Base-by-base conservation (phyloP, 805 yeast species). In the Wickerhamomyces kurtzmanii region DNA sequence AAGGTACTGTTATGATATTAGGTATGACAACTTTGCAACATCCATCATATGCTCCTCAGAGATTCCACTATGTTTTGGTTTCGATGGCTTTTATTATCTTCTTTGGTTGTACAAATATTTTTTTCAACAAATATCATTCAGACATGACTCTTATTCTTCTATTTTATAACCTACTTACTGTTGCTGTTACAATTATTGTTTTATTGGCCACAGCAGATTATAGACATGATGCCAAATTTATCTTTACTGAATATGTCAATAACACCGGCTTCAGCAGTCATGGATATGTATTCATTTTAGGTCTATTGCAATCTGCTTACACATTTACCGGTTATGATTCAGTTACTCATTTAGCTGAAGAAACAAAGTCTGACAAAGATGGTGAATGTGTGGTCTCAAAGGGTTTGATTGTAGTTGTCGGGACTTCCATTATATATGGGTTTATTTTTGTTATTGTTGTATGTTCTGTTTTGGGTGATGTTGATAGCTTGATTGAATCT, bases 341-440 rank as follows among this genome's bases (percentile, higher is more conserved):
- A 5, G 50, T 51, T 3, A 45, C 54, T 7, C 60, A 53, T 31
- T 43, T 51, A 39, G 54, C 59, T 3, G 57, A 53, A 31, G 59
- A 55, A 36, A 46, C 54, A 12, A 43, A 44, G 13, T 28, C 43
- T 5, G 36, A 40, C 16, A 47, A 47, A 4, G 43, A 40, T 20
- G 47, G 42, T 30, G n/a, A n/a, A n/a, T n/a, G n/a, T n/a, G 40
- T 52, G 27, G 42, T 55, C 22, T 58, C 59, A n/a, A 46, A 43
- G 24, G 62, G 57, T 3, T 40, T 55, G 39, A 37, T 52, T 25
- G 42, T 47, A 13, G 47, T 55, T 20, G 49, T 52, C 16, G 30
- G 37, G 3, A 30, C 44, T 8, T 44, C 50, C 8, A 47, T 51
- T 9, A 16, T 52, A 11, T 43, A 48, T 26, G 59, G 55, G 1